Evolutionary conservation across 805 yeast genomes (phyloP), one percentile per base, ranked within the genome.

Genomic region (Dipodascopsis uninucleata): DNA sequence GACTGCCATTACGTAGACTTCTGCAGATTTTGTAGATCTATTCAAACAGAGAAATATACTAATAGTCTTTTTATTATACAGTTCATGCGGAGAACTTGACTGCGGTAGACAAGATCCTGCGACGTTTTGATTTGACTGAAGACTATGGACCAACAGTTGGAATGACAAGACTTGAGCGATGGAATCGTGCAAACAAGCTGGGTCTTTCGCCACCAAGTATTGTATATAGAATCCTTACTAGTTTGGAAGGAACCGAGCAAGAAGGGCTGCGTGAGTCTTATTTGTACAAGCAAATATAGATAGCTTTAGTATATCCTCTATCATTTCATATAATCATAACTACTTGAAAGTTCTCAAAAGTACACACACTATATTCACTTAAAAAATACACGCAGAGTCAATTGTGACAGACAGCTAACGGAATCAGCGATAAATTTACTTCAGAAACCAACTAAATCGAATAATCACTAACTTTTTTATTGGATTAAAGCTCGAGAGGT

Each of bases 71-170:
- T 16, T 12, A 16, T 32, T 16, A n/a, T 14, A 66, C 67, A 39
- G 59, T 64, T 20, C 71, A 67, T 45, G 64, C 58, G 28, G 57
- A 62, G 9, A 57, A 57, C 3, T 28, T 57, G n/a, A 35, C 55
- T 28, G 36, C 47, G 0, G 62, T 59, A 8, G 66, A 64, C 17
- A 56, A 58, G 35, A 40, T 69, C 28, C 57, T 69, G 21, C 56
- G 53, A 26, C 56, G 55, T 14, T 69, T 69, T 44, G 73, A 69
- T 35, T 38, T 65, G 40, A 52, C 56, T 2, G 32, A 59, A 1
- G 52, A 49, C 16, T 69, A 59, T 43, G 73, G 73, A 1, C 73
- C 73, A 2, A 54, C 61, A n/a, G 60, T 58, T 5, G 73, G 74
- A 1, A 41, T 68, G 33, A 56, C 67, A 1, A 47, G 73, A 22